Base-by-base conservation (phyloP, 805 yeast species). In the Suhomyces emberorum region DNA sequence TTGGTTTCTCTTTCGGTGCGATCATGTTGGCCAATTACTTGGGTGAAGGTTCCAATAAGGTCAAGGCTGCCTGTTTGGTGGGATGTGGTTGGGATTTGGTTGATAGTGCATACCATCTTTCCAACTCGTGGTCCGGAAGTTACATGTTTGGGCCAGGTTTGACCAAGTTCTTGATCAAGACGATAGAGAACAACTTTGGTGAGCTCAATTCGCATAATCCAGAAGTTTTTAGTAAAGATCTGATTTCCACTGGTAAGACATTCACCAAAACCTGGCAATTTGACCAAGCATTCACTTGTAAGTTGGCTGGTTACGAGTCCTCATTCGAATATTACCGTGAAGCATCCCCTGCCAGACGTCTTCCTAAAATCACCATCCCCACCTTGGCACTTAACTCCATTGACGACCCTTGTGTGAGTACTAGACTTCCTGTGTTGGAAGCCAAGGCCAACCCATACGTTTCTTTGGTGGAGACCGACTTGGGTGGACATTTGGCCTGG, bases 401-500 rank as follows among this genome's bases (percentile, higher is more conserved):
- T 17, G 95, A 86, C 55, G 95, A 85, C 52, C 95, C 95, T 5
- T 73, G 86, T 23, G 79, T 79, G 10, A 78, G 83, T 10, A 63
- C 65, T 2, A 55, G 65, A 15, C 52, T 83, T 17, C 93, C 93
- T 1, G 53, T 55, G 24, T 53, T 52, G 11, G 81, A 79, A 41
- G 69, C 75, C 15, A 44, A 51, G 26, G 44, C 53, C 20, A 84
- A 84, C 51, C 93, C 95, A 1, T 77, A 72, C 51, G 59, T 77
- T 22, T 60, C 74, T 29, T 46, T 81, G 49, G 66, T 79, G 4
- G 72, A 78, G 40, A 81, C 89, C 5, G 69, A 73, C 28, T 66
- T 74, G 35, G 95, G 95, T 5, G 95, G 95, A 1, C 95, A 86
- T 58, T 69, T 86, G 36, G 93, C 86, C n/a, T 86, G 83, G 82